Evolutionary conservation across 192 early-diverging fungal genomes (phyloP).

Genomic region (Spizellomyces punctatus): DNA sequence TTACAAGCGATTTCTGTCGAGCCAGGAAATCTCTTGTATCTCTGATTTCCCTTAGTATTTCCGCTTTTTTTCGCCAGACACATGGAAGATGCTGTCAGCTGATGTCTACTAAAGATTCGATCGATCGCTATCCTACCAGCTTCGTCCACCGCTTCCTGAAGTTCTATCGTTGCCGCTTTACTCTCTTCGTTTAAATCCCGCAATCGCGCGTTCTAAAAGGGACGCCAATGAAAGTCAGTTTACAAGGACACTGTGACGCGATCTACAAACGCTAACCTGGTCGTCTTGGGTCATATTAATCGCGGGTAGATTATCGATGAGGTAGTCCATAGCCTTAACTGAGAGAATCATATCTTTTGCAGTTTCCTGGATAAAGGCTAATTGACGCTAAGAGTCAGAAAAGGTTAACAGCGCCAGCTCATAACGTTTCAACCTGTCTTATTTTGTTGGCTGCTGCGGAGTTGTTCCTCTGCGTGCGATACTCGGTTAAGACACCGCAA

Average conservation of each 20-base stretch:
- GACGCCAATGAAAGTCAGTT: not conserved
- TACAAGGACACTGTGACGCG: not conserved
- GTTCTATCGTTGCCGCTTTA: not conserved
- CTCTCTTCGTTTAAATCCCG: slow-evolving; percentile 10
- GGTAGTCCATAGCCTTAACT: not conserved
- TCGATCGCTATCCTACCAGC: not conserved
- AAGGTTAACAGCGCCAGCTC: not conserved
- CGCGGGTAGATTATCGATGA: slow-evolving; percentile 15
- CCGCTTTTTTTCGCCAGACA: not conserved
- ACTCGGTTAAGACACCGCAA: not conserved
- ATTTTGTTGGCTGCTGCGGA: not conserved
- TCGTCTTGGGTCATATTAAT: slow-evolving; percentile 2
- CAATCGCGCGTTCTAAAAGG: not conserved
- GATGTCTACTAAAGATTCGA: too few relatives aligned
- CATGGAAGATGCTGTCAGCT: too few relatives aligned
- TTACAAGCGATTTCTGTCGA: not conserved
- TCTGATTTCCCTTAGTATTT: not conserved
- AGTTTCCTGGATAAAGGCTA: slow-evolving; percentile 4
- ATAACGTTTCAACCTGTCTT: not conserved
- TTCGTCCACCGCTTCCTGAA: slow-evolving; percentile 8
- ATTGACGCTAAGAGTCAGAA: not conserved
- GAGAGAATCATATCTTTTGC: not conserved
- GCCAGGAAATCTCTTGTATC: not conserved
- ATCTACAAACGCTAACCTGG: not conserved
- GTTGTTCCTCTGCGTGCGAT: not conserved